Evolutionary conservation across 1,139 yeast genomes (phyloP), one percentile per base, ranked within the genome.

Genomic region (Yamadazyma aaseri): DNA sequence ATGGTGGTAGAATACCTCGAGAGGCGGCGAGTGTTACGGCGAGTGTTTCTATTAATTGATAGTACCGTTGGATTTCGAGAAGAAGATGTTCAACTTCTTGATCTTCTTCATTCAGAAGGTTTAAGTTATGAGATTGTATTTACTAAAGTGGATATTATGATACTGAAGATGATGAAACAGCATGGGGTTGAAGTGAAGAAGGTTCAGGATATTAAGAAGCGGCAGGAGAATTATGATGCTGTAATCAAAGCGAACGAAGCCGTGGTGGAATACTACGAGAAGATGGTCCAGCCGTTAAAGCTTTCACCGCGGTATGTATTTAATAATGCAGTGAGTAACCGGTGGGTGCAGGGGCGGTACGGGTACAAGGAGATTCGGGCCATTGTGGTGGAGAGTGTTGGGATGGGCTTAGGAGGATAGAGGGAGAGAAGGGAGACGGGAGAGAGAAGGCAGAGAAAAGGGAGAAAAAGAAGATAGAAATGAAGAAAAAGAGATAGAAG

Each of bases 51-150:
- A 6, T 58, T 87, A 20, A 53, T 86, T 0, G 83, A 84, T 38
- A 73, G 81, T 1, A 56, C 60, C 4, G 67, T 65, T 28, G 90
- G 90, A 0, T 58, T 85, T 31, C 67, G 69, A 17, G 70, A 65
- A 0, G 71, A 74, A 39, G 96, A 89, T 50, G 56, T 63, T 18
- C 45, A 57, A 26, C 66, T 86, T 11, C 55, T 86, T 2, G 69
- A 70, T 4, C 63, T 72, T 35, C 57, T 89, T 31, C 62, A 61
- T 1, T 62, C 63, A 2, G 50, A 60, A 32, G 95, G 92, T 0
- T 65, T 81, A 2, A 77, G 85, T 0, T 85, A 82, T 59, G 92
- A 85, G 42, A 56, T 87, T 4, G 73, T 87, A 0, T 76, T 86
- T 53, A 87, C 95, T 16, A 87, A 87, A 51, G 73, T 79, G 30